These are phyloP conservation scores for Talaromyces amestolkiae DNA, from an alignment of 2,329 filamentous ascomycete species.

Conservation along the genomic window DNA sequence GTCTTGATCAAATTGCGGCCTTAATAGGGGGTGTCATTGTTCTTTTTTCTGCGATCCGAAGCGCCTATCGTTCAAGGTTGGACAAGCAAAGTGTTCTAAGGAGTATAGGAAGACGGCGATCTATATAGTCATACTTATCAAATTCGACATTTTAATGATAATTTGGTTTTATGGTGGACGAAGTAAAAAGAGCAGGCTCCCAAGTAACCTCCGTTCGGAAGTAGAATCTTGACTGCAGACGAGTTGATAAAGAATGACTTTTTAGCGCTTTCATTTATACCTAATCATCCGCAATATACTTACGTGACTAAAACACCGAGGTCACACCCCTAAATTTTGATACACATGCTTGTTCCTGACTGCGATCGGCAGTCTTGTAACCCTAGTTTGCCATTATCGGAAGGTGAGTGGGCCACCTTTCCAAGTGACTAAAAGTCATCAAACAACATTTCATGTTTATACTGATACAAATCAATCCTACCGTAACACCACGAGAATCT, in stretches of 20 bases:
- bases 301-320: not conserved
- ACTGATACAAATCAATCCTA: not conserved
- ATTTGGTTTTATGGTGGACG: not conserved
- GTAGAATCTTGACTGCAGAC: not conserved
- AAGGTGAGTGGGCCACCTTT: not conserved
- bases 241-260: not conserved
- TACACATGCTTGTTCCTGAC: not conserved
- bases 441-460: not conserved
- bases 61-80: not conserved
- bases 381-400: not conserved
- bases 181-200: not conserved
- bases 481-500: not conserved
- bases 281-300: not conserved
- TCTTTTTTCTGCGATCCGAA: not conserved
- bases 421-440: not conserved
- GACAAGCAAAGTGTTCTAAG: not conserved
- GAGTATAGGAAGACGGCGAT: not conserved
- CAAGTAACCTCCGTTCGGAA: not conserved
- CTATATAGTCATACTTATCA: not conserved
- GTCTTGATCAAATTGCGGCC: not conserved
- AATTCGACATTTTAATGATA: not conserved
- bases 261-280: not conserved
- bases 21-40: not conserved
- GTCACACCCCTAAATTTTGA: not conserved
- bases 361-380: not conserved